Evolutionary conservation across 2,329 filamentous ascomycete genomes (phyloP).

Genomic region (Trichoderma sp.): DNA sequence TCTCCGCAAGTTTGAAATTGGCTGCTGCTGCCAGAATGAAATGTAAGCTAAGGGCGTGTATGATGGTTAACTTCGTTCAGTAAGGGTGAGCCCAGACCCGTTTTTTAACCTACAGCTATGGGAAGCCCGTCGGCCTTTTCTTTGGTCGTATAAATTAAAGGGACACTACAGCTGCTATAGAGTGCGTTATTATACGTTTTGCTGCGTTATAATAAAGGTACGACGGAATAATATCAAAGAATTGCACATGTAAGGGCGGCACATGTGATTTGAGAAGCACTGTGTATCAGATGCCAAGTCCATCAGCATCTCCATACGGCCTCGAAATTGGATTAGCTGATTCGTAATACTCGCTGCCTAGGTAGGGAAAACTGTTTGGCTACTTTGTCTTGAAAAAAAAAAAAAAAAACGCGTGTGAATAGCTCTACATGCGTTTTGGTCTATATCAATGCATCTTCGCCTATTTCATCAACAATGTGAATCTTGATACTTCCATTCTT

Average conservation of each 20-base stretch:
- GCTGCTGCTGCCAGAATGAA: neutral
- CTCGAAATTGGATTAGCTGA: neutral
- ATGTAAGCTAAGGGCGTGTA: neutral
- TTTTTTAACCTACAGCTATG: neutral
- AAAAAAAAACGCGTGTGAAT: neutral
- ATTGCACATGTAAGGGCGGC: neutral
- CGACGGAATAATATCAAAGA: neutral
- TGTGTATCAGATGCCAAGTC: neutral
- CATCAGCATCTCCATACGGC: neutral
- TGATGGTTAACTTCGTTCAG: neutral
- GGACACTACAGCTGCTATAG: neutral
- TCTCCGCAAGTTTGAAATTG: neutral
- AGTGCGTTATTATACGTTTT: neutral
- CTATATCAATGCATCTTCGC: neutral
- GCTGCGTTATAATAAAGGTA: neutral
- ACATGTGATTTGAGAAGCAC: neutral
- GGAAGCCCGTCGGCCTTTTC: neutral
- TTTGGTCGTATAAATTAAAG: neutral
- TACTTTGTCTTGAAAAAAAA: neutral
- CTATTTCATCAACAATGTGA: constrained; percentile 7
- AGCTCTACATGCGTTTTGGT: neutral
- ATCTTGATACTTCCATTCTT: constrained; percentile 20
- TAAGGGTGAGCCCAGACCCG: neutral
- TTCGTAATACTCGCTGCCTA: neutral
- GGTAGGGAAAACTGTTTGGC: neutral